Evolutionary conservation across 345 rosid genomes (phyloP).

Genomic region (Aquilaria malaccensis): DNA sequence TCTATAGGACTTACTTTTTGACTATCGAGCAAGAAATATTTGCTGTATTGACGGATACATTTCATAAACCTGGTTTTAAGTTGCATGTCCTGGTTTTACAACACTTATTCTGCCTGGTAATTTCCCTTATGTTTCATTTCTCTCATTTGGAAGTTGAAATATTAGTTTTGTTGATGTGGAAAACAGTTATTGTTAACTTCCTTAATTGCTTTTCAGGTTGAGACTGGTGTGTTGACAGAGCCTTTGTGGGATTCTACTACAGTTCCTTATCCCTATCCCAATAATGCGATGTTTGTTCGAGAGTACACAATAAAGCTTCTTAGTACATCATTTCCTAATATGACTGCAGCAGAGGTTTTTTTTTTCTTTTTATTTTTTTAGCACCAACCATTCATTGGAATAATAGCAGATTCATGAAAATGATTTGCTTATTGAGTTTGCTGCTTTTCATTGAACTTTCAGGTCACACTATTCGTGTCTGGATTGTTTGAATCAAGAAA

Average conservation of each 20-base stretch:
- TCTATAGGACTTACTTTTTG: conserved; percentile 57
- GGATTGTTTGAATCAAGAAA: conserved; percentile 78
- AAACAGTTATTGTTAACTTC: too few species aligned
- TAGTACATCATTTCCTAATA: conserved; percentile 92
- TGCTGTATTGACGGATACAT: conserved; percentile 93
- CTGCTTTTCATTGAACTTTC: conserved; percentile 19
- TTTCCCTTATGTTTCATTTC: background rate
- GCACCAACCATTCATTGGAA: background rate
- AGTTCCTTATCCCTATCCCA: conserved; percentile 65
- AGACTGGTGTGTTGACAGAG: conserved; percentile 72
- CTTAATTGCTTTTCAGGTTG: conserved; percentile 42
- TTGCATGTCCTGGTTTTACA: conserved; percentile 87
- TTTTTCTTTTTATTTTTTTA: background rate
- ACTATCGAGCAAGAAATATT: conserved; percentile 92
- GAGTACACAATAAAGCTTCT: conserved; percentile 90
- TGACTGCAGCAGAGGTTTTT: conserved; percentile 78
- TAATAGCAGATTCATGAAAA: background rate
- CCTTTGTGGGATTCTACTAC: conserved; percentile 91
- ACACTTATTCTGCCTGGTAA: conserved; percentile 83
- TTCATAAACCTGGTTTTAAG: conserved; percentile 99
- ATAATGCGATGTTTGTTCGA: conserved; percentile 71
- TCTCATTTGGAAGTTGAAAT: background rate
- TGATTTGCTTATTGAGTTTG: background rate
- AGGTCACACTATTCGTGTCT: conserved; percentile 89
- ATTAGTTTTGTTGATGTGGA: background rate